Percentiles rank a stretch among this genome's conserved stretches.
phyloP scores from a whole-genome alignment of 192 early-diverging fungal species.

The Coemansia umbellata region DNA sequence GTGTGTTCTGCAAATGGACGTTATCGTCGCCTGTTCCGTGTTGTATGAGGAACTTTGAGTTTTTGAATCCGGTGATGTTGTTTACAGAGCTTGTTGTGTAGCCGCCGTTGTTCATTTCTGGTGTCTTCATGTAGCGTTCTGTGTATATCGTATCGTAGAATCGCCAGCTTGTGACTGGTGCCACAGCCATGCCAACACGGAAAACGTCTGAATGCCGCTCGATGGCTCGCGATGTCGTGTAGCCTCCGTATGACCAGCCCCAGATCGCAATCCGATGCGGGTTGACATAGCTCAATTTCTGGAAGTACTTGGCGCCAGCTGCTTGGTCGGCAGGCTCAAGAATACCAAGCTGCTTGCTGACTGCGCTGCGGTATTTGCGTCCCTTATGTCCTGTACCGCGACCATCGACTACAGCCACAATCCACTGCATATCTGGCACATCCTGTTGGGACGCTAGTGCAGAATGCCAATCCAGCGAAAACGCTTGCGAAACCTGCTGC shows the following conservation, averaged over 20 bases:
- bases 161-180: slow-evolving; percentile 93
- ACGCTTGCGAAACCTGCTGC: slow-evolving; percentile 68
- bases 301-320: slow-evolving; percentile 70
- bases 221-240: slow-evolving; percentile 75
- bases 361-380: slow-evolving; percentile 69
- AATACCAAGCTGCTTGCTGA: slow-evolving; percentile 75
- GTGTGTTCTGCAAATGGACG: slow-evolving; percentile 92
- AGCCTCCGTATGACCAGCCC: slow-evolving; percentile 98
- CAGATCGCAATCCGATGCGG: slow-evolving; percentile 78
- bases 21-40: slow-evolving; percentile 91
- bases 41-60: slow-evolving; percentile 74
- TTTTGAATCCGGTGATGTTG: slow-evolving; percentile 78
- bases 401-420: slow-evolving; percentile 77
- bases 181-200: slow-evolving; percentile 84
- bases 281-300: slow-evolving; percentile 72
- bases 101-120: slow-evolving; percentile 67
- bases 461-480: slow-evolving; percentile 67
- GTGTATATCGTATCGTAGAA: slow-evolving; percentile 91
- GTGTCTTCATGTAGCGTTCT: slow-evolving; percentile 95
- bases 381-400: slow-evolving; percentile 88
- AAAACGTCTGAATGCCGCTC: slow-evolving; percentile 83
- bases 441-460: slow-evolving; percentile 58
- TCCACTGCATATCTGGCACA: slow-evolving; percentile 58
- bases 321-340: slow-evolving; percentile 85
- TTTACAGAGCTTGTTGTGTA: slow-evolving; percentile 73